phyloP scores from a whole-genome alignment of 176 grass and related monocot genomes.

The Typha latifolia region DNA sequence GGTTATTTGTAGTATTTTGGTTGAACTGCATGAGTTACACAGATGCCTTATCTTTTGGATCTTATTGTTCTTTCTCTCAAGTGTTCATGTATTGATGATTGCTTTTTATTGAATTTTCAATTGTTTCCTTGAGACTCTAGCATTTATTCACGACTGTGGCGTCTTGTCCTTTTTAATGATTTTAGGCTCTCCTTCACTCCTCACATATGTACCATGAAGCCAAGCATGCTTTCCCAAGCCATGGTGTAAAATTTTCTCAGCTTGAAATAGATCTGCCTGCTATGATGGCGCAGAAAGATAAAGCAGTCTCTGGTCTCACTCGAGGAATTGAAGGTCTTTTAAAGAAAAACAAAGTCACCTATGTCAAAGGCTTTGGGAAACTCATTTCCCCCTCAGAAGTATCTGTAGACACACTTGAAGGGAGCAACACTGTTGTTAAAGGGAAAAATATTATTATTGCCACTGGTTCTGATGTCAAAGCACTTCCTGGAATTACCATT shows the following conservation, averaged over 20 bases:
- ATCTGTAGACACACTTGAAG: conserved; percentile 80
- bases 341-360: conserved; percentile 97
- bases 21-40: too few species aligned
- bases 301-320: conserved; percentile 79
- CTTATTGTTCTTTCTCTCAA: not conserved
- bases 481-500: conserved; percentile 83
- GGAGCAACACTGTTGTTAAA: conserved; percentile 66
- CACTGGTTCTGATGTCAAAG: conserved; percentile 92
- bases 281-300: conserved; percentile 97
- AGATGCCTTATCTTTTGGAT: not conserved
- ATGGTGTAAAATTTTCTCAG: conserved; percentile 76
- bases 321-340: conserved; percentile 93
- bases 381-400: conserved; percentile 78
- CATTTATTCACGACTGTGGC: not conserved
- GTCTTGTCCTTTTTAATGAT: conserved; percentile 7
- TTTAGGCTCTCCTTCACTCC: conserved; percentile 87
- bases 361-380: conserved; percentile 90
- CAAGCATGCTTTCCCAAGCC: conserved; percentile 60
- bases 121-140: not conserved
- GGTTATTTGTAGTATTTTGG: too few species aligned
- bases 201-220: conserved; percentile 99
- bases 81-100: not conserved
- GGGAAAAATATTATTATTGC: conserved; percentile 90
- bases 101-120: not conserved
- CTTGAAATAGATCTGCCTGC: conserved; percentile 81